Base-by-base conservation (phyloP, 2,329 filamentous ascomycete genomes). In the Colletotrichum plurivorum region DNA sequence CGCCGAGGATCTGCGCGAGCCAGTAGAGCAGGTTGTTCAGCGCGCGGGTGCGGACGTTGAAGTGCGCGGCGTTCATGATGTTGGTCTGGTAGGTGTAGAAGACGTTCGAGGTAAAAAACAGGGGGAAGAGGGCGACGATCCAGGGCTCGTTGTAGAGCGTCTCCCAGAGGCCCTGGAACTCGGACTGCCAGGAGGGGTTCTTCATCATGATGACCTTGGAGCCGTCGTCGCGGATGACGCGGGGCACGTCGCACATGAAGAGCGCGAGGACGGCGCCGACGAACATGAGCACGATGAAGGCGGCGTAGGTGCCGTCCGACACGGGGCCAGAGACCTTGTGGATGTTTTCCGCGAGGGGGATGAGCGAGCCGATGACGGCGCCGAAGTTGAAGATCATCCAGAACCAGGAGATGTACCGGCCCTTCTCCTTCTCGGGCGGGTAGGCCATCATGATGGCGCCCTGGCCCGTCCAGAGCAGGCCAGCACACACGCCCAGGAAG, bases 381-480 rank as follows among this genome's bases (percentile, higher is more conserved):
- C 95, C 95, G 68, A 95, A 81, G 81, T 97, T 97, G 87, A 97
- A 98, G 76, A 98, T 97, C 79, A 94, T 90, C 95, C 95, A 97
- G 83, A 97, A 97, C 84, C 90, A 91, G 70, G 93, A 93, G 78
- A 97, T 97, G 79, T 94, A 97, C 69, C 91, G 90, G 52, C 95
- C 95, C 85, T 97, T 97, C 72, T 89, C 88, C 41, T 89, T 80
- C 81, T 97, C 95, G 20, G 88, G 85, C 2, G 94, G 94, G 79
- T 97, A 97, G 48, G 93, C 90, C 89, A 97, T 95, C 92, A 95
- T 95, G 76, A 95, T 93, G 68, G 92, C 90, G 69, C 93, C 93
- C 81, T 95, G 93, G 1, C 92, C 93, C 41, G 91, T 92, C 93
- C 93, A 96, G 45, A 96, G 85, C 46, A 95, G 85, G 76, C 92